Conservation (phyloP, 1,284 basidiomycete species). For the Vanrija pseudolonga region DNA sequence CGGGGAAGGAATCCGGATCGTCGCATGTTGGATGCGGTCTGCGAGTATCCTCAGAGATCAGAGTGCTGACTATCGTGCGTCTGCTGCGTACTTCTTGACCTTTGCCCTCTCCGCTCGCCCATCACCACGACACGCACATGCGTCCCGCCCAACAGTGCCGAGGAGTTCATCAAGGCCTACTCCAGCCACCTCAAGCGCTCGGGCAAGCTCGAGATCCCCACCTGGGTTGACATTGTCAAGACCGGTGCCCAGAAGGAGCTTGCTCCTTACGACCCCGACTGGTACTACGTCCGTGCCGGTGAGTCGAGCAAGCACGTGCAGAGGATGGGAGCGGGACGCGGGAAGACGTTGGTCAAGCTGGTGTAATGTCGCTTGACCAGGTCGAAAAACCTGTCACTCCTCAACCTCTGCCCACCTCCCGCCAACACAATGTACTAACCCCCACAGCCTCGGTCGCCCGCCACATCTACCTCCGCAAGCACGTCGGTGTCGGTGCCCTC, state of each 20-base stretch:
- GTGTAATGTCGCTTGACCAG: too few species aligned
- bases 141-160: conserved; percentile 47
- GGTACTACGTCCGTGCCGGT: conserved; percentile 99
- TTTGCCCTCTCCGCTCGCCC: background rate
- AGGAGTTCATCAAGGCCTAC: conserved; percentile 73
- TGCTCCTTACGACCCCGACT: conserved; percentile 97
- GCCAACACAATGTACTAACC: background rate
- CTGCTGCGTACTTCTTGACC: background rate
- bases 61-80: background rate
- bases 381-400: background rate
- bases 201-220: conserved; percentile 84
- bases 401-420: background rate
- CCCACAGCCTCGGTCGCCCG: conserved; percentile 85
- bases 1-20: background rate
- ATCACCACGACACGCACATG: too few species aligned
- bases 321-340: background rate
- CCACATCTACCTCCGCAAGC: conserved; percentile 99
- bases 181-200: conserved; percentile 72
- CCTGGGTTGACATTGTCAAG: conserved; percentile 99
- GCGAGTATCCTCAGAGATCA: background rate
- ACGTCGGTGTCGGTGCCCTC: conserved; percentile 89
- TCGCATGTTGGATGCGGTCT: background rate
- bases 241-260: conserved; percentile 98
- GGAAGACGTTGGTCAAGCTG: background rate
- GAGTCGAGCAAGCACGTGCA: conserved; percentile 37